Percentiles rank a stretch among this genome's conserved stretches.
Evolutionary conservation across 805 yeast species (phyloP).

Genomic region (Pichia cephalocereana): DNA sequence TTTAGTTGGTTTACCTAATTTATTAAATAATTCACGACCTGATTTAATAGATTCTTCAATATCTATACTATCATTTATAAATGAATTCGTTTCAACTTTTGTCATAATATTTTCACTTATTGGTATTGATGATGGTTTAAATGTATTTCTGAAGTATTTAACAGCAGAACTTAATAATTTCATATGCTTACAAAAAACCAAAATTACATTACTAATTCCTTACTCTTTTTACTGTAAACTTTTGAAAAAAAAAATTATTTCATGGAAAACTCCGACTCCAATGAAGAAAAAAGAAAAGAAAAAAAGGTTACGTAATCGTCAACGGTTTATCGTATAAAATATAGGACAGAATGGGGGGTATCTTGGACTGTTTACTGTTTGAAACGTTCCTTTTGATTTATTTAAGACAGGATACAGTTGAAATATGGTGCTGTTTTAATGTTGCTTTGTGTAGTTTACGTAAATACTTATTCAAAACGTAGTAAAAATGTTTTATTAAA

Average conservation of each 20-base stretch:
- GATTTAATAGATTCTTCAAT: conserved; percentile 10
- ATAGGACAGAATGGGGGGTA: too few species aligned
- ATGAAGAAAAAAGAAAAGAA: not conserved
- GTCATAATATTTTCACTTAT: not conserved
- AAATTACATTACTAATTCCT: too few species aligned
- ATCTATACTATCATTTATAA: conserved; percentile 8
- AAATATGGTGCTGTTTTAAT: too few species aligned
- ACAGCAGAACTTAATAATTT: not conserved
- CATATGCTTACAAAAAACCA: not conserved
- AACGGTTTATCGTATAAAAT: too few species aligned
- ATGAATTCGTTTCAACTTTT: not conserved
- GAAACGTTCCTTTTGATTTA: too few species aligned
- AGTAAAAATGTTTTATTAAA: too few species aligned
- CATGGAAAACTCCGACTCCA: not conserved
- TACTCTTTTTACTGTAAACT: not conserved
- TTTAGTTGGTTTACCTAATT: conserved; percentile 66
- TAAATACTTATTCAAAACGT: too few species aligned
- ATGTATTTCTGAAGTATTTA: not conserved
- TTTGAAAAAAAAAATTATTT: not conserved
- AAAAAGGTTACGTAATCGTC: not conserved
- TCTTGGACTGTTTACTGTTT: too few species aligned
- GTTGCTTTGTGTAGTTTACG: too few species aligned
- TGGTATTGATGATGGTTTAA: not conserved
- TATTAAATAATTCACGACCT: conserved; percentile 65
- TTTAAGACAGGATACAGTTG: too few species aligned